Base-by-base conservation (phyloP, 352 stramenopile species). In the Globisporangium echinulatum region DNA sequence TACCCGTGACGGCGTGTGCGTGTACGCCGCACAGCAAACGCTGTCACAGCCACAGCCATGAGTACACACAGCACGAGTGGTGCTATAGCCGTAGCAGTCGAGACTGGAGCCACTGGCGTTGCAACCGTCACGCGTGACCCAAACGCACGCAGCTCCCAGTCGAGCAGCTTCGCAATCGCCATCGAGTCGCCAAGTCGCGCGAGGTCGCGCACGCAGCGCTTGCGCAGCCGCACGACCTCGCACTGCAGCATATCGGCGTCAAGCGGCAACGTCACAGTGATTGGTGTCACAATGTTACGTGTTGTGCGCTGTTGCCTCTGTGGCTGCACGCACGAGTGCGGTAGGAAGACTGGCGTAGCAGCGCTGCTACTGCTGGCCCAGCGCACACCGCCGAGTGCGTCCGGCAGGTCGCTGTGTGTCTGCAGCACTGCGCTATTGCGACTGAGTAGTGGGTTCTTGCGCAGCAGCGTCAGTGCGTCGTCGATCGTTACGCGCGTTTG, bases 101-200 rank as follows among this genome's bases (percentile, higher is more conserved):
- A 33, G 25, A 33, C 25, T 33, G 25, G 25, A 33, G 25, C 25
- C 25, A 33, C 25, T 33, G 25, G 25, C 25, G 25, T 3, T 33
- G 25, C 25, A 33, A 33, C 25, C 2, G 25, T 33, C 25, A 33
- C 25, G 25, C 25, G 25, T 33, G 25, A 33, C 25, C 25, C 51
- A 5, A 56, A 19, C 8, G 51, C 51, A 37, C 46, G 39, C 33
- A 56, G 37, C 36, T 56, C 51, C 51, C 51, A 56, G 36, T 47
- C 51, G 13, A 56, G 14, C 33, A 56, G 14, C 8, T 37, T 11
- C 15, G 51, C 51, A 11, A 56, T 46, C 5, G 37, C 37, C 2
- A 7, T 3, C 37, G 37, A 44, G 37, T 56, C 51, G 37, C 37
- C 36, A 2, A 56, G 37, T 9, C 14, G 11, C 15, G 51, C 36